A percentile compares a stretch with the other conserved stretches of the same genome.
These are phyloP conservation scores for Wallacemonas rigidus DNA, from an alignment of 208 protist species.

Conservation along the genomic window DNA sequence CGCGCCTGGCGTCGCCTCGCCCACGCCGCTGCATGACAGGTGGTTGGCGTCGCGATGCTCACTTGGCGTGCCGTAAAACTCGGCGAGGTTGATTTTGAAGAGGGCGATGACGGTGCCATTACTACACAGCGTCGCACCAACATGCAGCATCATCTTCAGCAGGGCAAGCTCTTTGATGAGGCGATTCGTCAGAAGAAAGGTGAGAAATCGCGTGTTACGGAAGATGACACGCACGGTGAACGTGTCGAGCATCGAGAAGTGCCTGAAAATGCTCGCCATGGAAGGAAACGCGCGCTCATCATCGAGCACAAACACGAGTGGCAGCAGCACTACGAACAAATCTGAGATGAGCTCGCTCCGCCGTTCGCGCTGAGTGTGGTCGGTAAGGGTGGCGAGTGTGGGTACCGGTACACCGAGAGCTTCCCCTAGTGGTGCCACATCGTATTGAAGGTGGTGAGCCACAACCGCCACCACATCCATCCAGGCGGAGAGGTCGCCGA, in stretches of 20 bases:
- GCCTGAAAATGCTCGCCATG: slow-evolving; percentile 34
- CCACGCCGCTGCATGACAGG: background rate
- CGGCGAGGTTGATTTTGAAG: slow-evolving; percentile 23
- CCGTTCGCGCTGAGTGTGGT: slow-evolving; percentile 17
- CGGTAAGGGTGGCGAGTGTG: slow-evolving; percentile 11
- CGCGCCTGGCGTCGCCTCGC: background rate
- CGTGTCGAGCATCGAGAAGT: slow-evolving; percentile 19
- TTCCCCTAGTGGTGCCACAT: slow-evolving; percentile 21
- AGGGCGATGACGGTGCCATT: slow-evolving; percentile 51
- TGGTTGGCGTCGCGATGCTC: background rate
- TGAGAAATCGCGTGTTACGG: slow-evolving; percentile 60
- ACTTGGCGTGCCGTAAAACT: background rate
- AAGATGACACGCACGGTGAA: slow-evolving; percentile 32
- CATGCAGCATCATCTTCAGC: slow-evolving; percentile 24
- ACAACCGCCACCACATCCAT: slow-evolving; percentile 27
- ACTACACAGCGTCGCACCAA: slow-evolving; percentile 37
- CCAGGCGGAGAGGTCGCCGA: slow-evolving; percentile 30
- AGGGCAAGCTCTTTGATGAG: slow-evolving; percentile 13
- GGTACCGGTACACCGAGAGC: slow-evolving; percentile 13
- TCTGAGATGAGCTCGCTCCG: slow-evolving; percentile 15
- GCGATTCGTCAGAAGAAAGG: slow-evolving; percentile 26
- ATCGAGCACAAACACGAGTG: slow-evolving; percentile 52
- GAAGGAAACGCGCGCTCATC: slow-evolving; percentile 41
- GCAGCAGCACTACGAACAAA: slow-evolving; percentile 19
- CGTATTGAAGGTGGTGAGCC: slow-evolving; percentile 23